These are phyloP conservation scores for Fraxinus greggii DNA, from an alignment of 305 asterid species.

Conservation along the genomic window DNA sequence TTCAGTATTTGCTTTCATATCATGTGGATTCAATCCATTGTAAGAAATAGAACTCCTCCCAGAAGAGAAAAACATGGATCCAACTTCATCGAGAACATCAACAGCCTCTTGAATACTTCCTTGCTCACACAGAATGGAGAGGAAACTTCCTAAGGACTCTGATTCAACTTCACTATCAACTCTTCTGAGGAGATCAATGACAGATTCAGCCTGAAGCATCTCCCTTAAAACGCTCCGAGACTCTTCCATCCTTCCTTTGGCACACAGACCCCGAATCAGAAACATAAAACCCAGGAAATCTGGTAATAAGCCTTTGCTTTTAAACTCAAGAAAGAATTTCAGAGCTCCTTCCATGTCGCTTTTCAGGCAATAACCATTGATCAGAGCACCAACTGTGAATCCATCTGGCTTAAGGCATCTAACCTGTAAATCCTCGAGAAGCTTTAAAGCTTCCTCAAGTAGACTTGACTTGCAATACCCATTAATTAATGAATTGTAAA, in stretches of 20 bases:
- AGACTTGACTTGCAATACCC: slow-evolving; percentile 69
- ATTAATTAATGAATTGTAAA: slow-evolving; percentile 71
- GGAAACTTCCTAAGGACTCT: slow-evolving; percentile 60
- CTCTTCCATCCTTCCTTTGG: slow-evolving; percentile 97
- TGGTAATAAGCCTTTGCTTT: slow-evolving; percentile 51
- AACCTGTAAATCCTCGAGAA: slow-evolving; percentile 58
- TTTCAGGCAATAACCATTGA: slow-evolving; percentile 64
- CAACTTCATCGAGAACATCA: slow-evolving; percentile 69
- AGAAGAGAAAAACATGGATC: slow-evolving; percentile 41
- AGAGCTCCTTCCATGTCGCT: slow-evolving; percentile 94
- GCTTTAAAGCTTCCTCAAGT: slow-evolving; percentile 55
- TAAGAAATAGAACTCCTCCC: slow-evolving; percentile 27
- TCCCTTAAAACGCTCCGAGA: slow-evolving; percentile 65
- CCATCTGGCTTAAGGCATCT: slow-evolving; percentile 63
- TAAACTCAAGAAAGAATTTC: slow-evolving; percentile 51
- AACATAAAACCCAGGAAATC: slow-evolving; percentile 78
- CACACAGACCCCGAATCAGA: slow-evolving; percentile 66
- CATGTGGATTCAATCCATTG: slow-evolving; percentile 22
- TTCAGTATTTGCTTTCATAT: slow-evolving; percentile 25
- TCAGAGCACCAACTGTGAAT: slow-evolving; percentile 69
- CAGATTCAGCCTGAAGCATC: slow-evolving; percentile 64
- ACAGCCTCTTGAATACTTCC: slow-evolving; percentile 76
- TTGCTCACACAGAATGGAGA: slow-evolving; percentile 63
- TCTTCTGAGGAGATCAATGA: slow-evolving; percentile 47
- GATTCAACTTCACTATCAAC: slow-evolving; percentile 49